Conservation (phyloP, 177 flowering plant species). For the Vitis hybrid region DNA sequence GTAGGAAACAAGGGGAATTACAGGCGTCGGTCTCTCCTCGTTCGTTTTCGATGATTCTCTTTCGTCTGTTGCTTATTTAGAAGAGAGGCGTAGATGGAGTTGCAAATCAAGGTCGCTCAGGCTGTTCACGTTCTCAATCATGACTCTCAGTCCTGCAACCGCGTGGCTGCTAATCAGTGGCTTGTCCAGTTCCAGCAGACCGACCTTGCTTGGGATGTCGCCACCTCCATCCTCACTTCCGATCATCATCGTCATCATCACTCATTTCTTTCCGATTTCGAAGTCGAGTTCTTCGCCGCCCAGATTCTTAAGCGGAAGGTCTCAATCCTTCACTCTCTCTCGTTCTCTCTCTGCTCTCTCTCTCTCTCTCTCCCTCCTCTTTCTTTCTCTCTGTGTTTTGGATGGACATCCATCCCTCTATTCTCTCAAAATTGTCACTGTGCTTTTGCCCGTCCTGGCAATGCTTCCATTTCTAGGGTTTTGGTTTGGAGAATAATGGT, state of each 20-base stretch:
- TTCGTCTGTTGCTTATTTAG: background rate
- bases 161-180: conserved; percentile 98
- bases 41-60: too few relatives aligned
- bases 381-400: background rate
- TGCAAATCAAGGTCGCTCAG: conserved; percentile 73
- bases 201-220: conserved; percentile 82
- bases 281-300: conserved; percentile 91
- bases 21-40: too few relatives aligned
- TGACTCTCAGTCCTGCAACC: conserved; percentile 78
- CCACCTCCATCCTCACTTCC: conserved; percentile 76
- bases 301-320: conserved; percentile 97
- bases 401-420: too few relatives aligned
- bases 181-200: conserved; percentile 88
- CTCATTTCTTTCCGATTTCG: conserved; percentile 42
- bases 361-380: background rate
- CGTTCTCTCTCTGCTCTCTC: background rate
- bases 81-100: conserved; percentile 37
- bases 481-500: too few relatives aligned
- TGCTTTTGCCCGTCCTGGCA: too few relatives aligned
- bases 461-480: too few relatives aligned
- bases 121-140: conserved; percentile 89
- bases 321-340: background rate
- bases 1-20: too few relatives aligned
- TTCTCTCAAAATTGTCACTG: too few relatives aligned
- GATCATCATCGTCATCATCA: conserved; percentile 19